Evolutionary conservation across 2,329 filamentous ascomycete species (phyloP).

Genomic region (Didymella sp.): DNA sequence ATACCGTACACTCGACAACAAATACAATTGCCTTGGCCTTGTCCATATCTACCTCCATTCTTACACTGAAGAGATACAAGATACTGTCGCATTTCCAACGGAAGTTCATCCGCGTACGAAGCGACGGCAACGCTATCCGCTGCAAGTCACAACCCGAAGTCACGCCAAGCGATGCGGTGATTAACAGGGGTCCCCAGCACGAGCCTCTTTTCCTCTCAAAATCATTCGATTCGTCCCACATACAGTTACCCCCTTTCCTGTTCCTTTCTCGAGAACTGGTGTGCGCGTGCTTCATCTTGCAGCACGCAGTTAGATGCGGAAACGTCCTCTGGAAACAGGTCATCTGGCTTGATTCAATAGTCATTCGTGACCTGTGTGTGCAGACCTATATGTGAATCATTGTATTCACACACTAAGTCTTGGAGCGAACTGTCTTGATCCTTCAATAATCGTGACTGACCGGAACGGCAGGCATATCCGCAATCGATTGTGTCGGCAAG

Average conservation of each 20-base stretch:
- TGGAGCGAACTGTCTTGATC: slow-evolving; percentile 21
- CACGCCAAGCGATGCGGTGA: slow-evolving; percentile 44
- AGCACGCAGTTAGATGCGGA: slow-evolving; percentile 15
- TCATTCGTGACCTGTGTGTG: slow-evolving; percentile 15
- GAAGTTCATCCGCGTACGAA: neutral
- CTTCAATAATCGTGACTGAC: slow-evolving; percentile 17
- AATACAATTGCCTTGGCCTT: neutral
- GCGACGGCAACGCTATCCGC: slow-evolving; percentile 21
- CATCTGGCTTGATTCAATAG: slow-evolving; percentile 19
- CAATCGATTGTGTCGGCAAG: neutral
- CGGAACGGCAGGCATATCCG: slow-evolving; percentile 11
- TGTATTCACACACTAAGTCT: slow-evolving; percentile 30
- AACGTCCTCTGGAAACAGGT: slow-evolving; percentile 24
- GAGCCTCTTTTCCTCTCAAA: slow-evolving; percentile 24
- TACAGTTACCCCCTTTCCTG: slow-evolving; percentile 28
- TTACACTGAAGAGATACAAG: neutral
- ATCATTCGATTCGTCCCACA: slow-evolving; percentile 30
- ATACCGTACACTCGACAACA: neutral
- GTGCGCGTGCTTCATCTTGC: slow-evolving; percentile 24
- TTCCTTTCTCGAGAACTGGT: slow-evolving; percentile 21
- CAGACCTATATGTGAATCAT: slow-evolving; percentile 13
- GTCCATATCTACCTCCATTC: neutral
- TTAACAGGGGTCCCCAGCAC: slow-evolving; percentile 28
- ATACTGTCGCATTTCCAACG: neutral
- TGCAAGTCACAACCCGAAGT: slow-evolving; percentile 34